Evolutionary conservation across 768 basidiomycete genomes (phyloP).

Genomic region (Amanita rimosa): DNA sequence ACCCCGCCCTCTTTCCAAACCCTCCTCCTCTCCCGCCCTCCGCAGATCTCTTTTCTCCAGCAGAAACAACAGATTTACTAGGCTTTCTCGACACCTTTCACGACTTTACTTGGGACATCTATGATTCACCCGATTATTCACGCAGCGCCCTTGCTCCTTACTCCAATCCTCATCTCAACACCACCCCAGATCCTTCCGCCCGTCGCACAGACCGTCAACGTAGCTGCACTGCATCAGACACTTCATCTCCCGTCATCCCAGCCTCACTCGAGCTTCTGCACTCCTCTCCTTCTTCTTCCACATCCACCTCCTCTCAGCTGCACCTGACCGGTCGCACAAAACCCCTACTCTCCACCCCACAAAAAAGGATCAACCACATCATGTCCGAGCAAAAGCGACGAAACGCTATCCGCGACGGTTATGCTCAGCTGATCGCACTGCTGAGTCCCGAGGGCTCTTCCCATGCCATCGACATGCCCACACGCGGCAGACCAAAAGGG

Average conservation of each 20-base stretch:
- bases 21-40: conserved; percentile 57
- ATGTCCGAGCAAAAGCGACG: conserved; percentile 91
- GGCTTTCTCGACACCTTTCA: conserved; percentile 77
- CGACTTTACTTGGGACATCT: conserved; percentile 46
- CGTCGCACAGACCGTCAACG: conserved; percentile 17
- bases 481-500: conserved; percentile 71
- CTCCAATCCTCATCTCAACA: conserved; percentile 36
- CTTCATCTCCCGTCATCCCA: conserved; percentile 14
- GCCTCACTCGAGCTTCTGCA: conserved; percentile 5
- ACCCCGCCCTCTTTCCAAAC: conserved; percentile 51
- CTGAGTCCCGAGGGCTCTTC: conserved; percentile 68
- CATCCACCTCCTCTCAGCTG: conserved; percentile 10
- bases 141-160: conserved; percentile 24
- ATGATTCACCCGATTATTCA: conserved; percentile 14
- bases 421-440: conserved; percentile 73
- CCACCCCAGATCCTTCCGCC: conserved; percentile 28
- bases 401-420: conserved; percentile 85
- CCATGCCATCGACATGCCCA: conserved; percentile 61
- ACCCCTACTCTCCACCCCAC: conserved; percentile 67
- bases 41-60: conserved; percentile 66
- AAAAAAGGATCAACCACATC: conserved; percentile 88
- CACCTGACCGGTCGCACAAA: conserved; percentile 30
- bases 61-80: conserved; percentile 70
- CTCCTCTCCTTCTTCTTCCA: conserved; percentile 12
- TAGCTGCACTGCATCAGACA: conserved; percentile 18